phyloP scores from a whole-genome alignment of 106 monocot genomes.

The Dendrobium officinale region DNA sequence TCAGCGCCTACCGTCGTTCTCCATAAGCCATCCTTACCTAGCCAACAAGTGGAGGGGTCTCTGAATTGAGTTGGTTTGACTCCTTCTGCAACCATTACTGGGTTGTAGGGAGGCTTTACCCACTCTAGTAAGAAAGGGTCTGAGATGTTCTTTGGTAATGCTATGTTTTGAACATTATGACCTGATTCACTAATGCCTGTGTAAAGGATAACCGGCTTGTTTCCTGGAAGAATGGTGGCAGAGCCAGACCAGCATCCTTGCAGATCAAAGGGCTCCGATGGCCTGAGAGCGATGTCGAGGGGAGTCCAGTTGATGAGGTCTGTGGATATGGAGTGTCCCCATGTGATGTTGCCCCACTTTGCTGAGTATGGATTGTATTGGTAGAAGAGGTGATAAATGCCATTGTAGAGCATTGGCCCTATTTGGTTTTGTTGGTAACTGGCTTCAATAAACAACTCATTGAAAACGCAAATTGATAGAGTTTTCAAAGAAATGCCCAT shows the following conservation, averaged over 20 bases:
- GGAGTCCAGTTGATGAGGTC: slow-evolving; percentile 46
- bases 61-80: slow-evolving; percentile 10
- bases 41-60: slow-evolving; percentile 24
- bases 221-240: slow-evolving; percentile 35
- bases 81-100: slow-evolving; percentile 17
- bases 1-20: slow-evolving; percentile 12
- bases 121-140: slow-evolving; percentile 41
- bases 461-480: not conserved
- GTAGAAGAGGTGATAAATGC: slow-evolving; percentile 49
- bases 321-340: slow-evolving; percentile 39
- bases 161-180: slow-evolving; percentile 33
- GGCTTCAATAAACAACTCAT: too few species aligned
- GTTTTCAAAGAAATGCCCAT: not conserved
- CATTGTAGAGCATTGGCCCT: slow-evolving; percentile 54
- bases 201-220: slow-evolving; percentile 46
- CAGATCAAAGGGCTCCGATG: slow-evolving; percentile 34
- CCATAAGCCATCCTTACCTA: slow-evolving; percentile 23
- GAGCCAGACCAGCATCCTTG: slow-evolving; percentile 60
- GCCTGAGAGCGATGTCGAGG: slow-evolving; percentile 21
- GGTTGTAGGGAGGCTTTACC: slow-evolving; percentile 37
- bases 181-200: slow-evolving; percentile 23
- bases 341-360: slow-evolving; percentile 17
- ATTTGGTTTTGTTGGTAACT: not conserved
- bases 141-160: slow-evolving; percentile 39
- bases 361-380: slow-evolving; percentile 18